Percentiles rank a stretch among this genome's conserved stretches.
phyloP scores from a whole-genome alignment of 208 protist genomes.

The Wallacemonas sp. region DNA sequence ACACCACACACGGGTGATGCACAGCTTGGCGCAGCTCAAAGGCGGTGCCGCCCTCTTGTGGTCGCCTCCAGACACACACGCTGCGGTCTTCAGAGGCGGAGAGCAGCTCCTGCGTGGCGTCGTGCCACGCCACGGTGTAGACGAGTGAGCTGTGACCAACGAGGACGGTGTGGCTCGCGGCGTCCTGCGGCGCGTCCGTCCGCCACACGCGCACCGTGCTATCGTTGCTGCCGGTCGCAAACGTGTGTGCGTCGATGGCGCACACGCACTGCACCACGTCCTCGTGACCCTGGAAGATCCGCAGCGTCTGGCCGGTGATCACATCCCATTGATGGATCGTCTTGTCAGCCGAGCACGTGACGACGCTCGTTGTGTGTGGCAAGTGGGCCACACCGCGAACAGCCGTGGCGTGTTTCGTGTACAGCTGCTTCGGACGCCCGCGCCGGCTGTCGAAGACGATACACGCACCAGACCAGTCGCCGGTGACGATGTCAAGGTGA shows the following conservation, averaged over 20 bases:
- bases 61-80: slow-evolving; percentile 67
- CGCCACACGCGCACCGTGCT: slow-evolving; percentile 48
- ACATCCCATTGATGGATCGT: slow-evolving; percentile 75
- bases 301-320: slow-evolving; percentile 34
- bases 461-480: slow-evolving; percentile 65
- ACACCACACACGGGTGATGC: slow-evolving; percentile 86
- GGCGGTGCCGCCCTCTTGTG: not conserved
- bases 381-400: slow-evolving; percentile 65
- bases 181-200: not conserved
- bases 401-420: slow-evolving; percentile 51
- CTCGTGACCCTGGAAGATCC: slow-evolving; percentile 39
- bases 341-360: slow-evolving; percentile 80
- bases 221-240: slow-evolving; percentile 63
- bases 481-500: slow-evolving; percentile 60
- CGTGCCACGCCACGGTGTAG: slow-evolving; percentile 60
- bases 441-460: slow-evolving; percentile 61
- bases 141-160: slow-evolving; percentile 64
- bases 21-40: slow-evolving; percentile 72
- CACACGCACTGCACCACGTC: slow-evolving; percentile 56
- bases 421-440: slow-evolving; percentile 48
- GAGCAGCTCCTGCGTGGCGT: slow-evolving; percentile 48
- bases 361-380: slow-evolving; percentile 38
- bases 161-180: slow-evolving; percentile 12
- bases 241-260: slow-evolving; percentile 25
- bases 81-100: slow-evolving; percentile 87